Evolutionary conservation across 352 stramenopile genomes (phyloP).

Genomic region (Globisporangium cederbergense): DNA sequence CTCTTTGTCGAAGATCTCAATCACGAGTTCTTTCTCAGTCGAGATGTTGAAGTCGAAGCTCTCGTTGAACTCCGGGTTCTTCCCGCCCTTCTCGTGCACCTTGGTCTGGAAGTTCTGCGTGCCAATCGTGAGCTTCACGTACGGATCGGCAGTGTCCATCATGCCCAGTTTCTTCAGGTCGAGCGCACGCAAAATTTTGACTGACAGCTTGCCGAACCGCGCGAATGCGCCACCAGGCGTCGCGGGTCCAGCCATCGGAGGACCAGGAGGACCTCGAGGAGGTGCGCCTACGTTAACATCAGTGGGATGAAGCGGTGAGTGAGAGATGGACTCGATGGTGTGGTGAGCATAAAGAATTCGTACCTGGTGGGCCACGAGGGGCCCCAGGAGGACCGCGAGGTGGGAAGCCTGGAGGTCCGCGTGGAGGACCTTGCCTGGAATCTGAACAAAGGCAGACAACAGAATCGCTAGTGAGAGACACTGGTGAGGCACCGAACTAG

Average conservation of each 20-base stretch:
- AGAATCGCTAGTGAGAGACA: neutral
- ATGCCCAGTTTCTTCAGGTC: slow-evolving; percentile 92
- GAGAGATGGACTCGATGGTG: neutral
- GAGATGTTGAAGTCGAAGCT: slow-evolving; percentile 94
- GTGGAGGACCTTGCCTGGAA: slow-evolving; percentile 3
- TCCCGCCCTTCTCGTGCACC: slow-evolving; percentile 88
- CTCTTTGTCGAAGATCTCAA: slow-evolving; percentile 93
- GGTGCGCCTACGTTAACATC: slow-evolving; percentile 4
- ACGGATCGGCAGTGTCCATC: slow-evolving; percentile 93
- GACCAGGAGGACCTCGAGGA: slow-evolving; percentile 16
- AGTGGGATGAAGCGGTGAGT: neutral
- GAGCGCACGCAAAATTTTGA: slow-evolving; percentile 89
- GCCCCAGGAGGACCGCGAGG: slow-evolving; percentile 14
- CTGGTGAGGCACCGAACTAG: too few species aligned
- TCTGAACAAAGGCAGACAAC: neutral
- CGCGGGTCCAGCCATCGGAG: slow-evolving; percentile 20
- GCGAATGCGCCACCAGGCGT: slow-evolving; percentile 49
- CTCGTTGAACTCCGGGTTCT: slow-evolving; percentile 93
- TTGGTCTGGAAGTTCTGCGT: slow-evolving; percentile 76
- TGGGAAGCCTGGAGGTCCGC: slow-evolving; percentile 11
- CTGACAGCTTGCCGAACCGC: slow-evolving; percentile 89
- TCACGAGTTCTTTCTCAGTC: slow-evolving; percentile 91
- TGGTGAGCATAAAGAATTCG: neutral
- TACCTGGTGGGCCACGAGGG: slow-evolving; percentile 11
- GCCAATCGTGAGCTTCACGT: slow-evolving; percentile 91